A percentile compares a stretch with the other conserved stretches of the same genome.
Evolutionary conservation across 23 red algal species (phyloP).

Genomic region (Gracilaria gracilis): DNA sequence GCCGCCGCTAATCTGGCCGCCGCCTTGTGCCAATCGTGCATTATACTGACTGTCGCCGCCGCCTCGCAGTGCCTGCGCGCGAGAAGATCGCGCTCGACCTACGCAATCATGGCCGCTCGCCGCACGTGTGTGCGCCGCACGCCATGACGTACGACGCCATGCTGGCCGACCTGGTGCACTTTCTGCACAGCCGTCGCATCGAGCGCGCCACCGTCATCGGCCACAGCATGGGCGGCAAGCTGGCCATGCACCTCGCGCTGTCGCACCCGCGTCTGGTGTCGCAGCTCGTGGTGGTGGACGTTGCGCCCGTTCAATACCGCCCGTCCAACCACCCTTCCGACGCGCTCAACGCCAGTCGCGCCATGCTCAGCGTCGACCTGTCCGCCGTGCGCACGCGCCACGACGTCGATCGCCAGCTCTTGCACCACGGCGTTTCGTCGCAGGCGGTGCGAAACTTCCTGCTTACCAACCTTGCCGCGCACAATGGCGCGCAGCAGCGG

Average conservation of each 20-base stretch:
- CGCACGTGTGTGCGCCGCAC: constrained; percentile 35
- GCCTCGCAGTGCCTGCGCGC: constrained; percentile 6
- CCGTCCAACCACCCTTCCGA: not conserved
- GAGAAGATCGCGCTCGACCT: constrained; percentile 82
- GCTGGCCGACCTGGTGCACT: constrained; percentile 64
- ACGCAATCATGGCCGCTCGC: constrained; percentile 88
- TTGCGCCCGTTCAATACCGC: constrained; percentile 79
- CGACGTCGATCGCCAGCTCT: constrained; percentile 52
- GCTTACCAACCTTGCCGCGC: constrained; percentile 75
- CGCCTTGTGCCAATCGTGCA: not conserved
- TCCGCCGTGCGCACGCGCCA: constrained; percentile 33
- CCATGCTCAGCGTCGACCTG: constrained; percentile 48
- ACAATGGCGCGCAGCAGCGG: not conserved
- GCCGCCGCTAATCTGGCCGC: not conserved
- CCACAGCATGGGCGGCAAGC: constrained; percentile 92
- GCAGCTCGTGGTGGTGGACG: constrained; percentile 89
- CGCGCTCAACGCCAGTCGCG: not conserved
- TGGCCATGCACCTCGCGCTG: constrained; percentile 86
- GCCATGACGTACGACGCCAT: constrained; percentile 80
- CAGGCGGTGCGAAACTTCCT: constrained; percentile 81
- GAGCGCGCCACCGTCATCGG: constrained; percentile 62
- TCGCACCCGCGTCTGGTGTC: constrained; percentile 70
- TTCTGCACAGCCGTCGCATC: constrained; percentile 55
- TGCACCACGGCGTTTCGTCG: constrained; percentile 49
- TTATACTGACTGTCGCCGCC: not conserved